Conservation (phyloP, 805 yeast species). For the Wickerhamomyces xylosicus region DNA sequence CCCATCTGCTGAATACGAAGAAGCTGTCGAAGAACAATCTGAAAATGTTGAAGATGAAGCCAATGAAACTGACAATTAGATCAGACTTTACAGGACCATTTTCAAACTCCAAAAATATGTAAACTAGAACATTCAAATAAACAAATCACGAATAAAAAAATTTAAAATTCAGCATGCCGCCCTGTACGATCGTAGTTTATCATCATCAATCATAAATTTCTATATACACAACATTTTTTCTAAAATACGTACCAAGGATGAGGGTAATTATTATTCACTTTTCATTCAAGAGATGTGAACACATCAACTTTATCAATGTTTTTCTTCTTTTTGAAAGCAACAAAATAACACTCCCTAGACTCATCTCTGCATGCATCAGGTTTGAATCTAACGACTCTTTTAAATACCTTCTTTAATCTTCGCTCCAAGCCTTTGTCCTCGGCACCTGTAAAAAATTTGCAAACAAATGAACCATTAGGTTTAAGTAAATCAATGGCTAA, state of each 20-base stretch:
- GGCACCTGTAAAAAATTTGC: slow-evolving; percentile 78
- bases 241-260: no score
- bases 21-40: background rate
- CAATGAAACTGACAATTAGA: background rate
- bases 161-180: background rate
- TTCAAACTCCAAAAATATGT: background rate
- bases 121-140: background rate
- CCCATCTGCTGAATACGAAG: background rate
- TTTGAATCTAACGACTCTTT: slow-evolving; percentile 56
- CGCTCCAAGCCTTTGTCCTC: slow-evolving; percentile 61
- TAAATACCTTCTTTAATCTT: slow-evolving; percentile 48
- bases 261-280: background rate
- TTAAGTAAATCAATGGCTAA: slow-evolving; percentile 63
- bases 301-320: slow-evolving; percentile 33
- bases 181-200: background rate
- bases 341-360: slow-evolving; percentile 75
- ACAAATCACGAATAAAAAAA: background rate
- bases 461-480: slow-evolving; percentile 63
- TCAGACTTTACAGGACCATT: no score
- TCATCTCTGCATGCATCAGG: slow-evolving; percentile 75
- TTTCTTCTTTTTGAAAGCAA: slow-evolving; percentile 44
- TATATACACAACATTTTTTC: background rate
- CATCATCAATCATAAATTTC: background rate
- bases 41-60: background rate
- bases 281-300: slow-evolving; percentile 19